Evolutionary conservation across 345 rosid species (phyloP).

Genomic region (Moricandia arvensis): DNA sequence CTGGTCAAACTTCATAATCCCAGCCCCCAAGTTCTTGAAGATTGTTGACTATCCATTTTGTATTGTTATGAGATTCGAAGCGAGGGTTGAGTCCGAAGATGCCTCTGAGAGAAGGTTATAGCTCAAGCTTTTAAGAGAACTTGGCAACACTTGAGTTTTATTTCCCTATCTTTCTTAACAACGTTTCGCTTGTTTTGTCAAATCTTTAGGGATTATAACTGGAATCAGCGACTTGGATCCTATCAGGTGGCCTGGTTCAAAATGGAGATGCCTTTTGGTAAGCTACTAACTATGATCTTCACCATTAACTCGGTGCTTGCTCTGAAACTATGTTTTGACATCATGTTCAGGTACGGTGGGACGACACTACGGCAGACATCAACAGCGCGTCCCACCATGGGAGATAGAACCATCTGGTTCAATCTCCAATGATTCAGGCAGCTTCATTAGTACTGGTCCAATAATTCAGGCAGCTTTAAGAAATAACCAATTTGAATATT

Average conservation of each 20-base stretch:
- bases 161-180: background rate
- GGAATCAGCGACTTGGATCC: conserved; percentile 84
- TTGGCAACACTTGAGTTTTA: background rate
- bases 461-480: too few relatives aligned
- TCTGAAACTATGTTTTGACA: too few relatives aligned
- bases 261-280: conserved; percentile 91
- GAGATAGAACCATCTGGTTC: too few relatives aligned
- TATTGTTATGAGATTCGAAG: conserved; percentile 84
- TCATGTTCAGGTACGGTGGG: too few relatives aligned
- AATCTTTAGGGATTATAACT: conserved; percentile 71
- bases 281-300: conserved; percentile 22
- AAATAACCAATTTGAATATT: too few relatives aligned
- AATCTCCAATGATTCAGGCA: too few relatives aligned
- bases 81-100: conserved; percentile 81
- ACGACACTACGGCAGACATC: too few relatives aligned
- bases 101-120: conserved; percentile 80
- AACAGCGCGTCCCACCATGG: too few relatives aligned
- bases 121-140: background rate
- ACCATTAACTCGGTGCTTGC: too few relatives aligned
- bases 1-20: conserved; percentile 47
- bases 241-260: conserved; percentile 84
- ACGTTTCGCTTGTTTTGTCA: conserved; percentile 32
- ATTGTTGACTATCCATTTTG: conserved; percentile 60
- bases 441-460: too few relatives aligned
- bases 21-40: conserved; percentile 67